Evolutionary conservation across 1,284 basidiomycete genomes (phyloP).

Genomic region (Naganishia sp.): DNA sequence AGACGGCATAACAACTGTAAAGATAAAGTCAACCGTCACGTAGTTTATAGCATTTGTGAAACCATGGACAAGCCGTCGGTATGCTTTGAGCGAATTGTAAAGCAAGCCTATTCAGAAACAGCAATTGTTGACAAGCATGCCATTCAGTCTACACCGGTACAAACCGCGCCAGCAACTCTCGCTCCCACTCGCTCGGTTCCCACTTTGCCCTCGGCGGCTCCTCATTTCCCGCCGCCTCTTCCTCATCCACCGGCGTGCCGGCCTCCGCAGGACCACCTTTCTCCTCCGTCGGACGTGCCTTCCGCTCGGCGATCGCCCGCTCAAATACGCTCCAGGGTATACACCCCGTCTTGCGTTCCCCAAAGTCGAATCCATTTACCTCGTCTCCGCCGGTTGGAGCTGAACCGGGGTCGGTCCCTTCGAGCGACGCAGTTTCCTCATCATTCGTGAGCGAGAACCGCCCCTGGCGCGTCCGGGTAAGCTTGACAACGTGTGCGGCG

Average conservation of each 20-base stretch:
- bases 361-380: slow-evolving; percentile 29
- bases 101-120: too few species aligned
- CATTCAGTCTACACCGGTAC: slow-evolving; percentile 36
- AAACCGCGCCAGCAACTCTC: slow-evolving; percentile 48
- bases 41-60: too few species aligned
- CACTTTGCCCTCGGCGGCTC: slow-evolving; percentile 63
- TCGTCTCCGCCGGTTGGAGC: slow-evolving; percentile 18
- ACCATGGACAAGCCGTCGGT: too few species aligned
- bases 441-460: slow-evolving; percentile 63
- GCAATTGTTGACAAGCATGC: too few species aligned
- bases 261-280: slow-evolving; percentile 56
- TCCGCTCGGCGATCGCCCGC: slow-evolving; percentile 59
- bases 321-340: slow-evolving; percentile 79
- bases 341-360: slow-evolving; percentile 54
- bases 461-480: slow-evolving; percentile 82
- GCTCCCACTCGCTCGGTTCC: slow-evolving; percentile 50
- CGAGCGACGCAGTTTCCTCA: slow-evolving; percentile 36
- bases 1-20: too few species aligned
- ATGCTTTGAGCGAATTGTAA: too few species aligned
- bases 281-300: slow-evolving; percentile 43
- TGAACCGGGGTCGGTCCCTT: slow-evolving; percentile 5
- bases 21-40: too few species aligned
- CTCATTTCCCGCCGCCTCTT: slow-evolving; percentile 61
- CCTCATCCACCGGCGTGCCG: slow-evolving; percentile 54
- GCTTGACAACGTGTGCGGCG: slow-evolving; percentile 85